Conservation (phyloP, 2,329 filamentous ascomycete species). For the Claviceps monticola region DNA sequence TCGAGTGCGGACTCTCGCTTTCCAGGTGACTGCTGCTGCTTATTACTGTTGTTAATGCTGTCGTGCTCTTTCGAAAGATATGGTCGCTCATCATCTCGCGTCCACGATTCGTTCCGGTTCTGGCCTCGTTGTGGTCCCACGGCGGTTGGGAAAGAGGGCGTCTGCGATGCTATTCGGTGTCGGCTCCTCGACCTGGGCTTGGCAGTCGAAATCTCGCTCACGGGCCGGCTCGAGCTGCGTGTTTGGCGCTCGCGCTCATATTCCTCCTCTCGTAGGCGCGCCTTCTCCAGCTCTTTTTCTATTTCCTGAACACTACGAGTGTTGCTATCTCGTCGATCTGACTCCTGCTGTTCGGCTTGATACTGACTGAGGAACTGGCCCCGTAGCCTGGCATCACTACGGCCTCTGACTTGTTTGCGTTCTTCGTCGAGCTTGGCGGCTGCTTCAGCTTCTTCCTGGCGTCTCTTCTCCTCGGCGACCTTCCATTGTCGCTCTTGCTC, state of each 20-base stretch:
- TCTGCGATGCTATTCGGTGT: constrained; percentile 4
- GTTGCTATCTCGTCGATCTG: constrained; percentile 13
- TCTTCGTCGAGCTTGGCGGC: constrained; percentile 55
- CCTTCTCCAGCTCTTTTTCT: constrained; percentile 54
- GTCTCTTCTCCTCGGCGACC: constrained; percentile 57
- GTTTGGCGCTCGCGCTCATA: constrained; percentile 44
- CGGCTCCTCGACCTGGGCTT: constrained; percentile 14
- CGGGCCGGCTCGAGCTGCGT: constrained; percentile 17
- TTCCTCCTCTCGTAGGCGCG: constrained; percentile 49
- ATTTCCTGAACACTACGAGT: constrained; percentile 55
- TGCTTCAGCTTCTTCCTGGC: constrained; percentile 58
- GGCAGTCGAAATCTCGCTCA: constrained; percentile 5
- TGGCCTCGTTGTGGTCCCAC: constrained; percentile 11
- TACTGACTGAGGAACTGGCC: constrained; percentile 84
- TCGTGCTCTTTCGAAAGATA: constrained; percentile 41
- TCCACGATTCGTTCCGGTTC: constrained; percentile 48
- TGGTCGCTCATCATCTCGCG: constrained; percentile 50
- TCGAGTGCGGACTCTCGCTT: constrained; percentile 14
- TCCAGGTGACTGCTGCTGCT: constrained; percentile 20
- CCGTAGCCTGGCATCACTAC: constrained; percentile 55
- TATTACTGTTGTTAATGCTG: constrained; percentile 8
- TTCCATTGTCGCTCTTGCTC: constrained; percentile 68
- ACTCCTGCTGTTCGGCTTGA: constrained; percentile 47
- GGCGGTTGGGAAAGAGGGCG: not conserved
- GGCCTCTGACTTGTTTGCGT: constrained; percentile 44